Evolutionary conservation across 768 basidiomycete species (phyloP).

Genomic region (Lactarius sp.): DNA sequence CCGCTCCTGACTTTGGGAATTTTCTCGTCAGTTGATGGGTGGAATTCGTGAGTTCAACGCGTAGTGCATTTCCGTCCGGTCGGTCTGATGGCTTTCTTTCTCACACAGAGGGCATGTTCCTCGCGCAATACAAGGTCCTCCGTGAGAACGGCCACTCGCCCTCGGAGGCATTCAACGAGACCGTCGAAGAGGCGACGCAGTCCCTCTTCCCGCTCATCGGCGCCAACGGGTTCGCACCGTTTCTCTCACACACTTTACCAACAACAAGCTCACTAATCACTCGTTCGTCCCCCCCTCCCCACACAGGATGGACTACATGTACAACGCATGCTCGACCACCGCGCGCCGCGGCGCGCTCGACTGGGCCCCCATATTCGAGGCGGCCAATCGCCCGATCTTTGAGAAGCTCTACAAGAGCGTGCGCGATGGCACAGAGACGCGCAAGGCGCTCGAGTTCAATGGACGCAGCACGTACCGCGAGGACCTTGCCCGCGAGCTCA

Average conservation of each 20-base stretch:
- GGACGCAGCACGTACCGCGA: slow-evolving; percentile 86
- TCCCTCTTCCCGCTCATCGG: slow-evolving; percentile 97
- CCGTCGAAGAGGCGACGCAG: slow-evolving; percentile 99
- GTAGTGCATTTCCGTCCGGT: not conserved
- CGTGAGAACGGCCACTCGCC: slow-evolving; percentile 95
- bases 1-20: not conserved
- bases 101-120: slow-evolving; percentile 86
- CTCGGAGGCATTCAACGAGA: slow-evolving; percentile 99
- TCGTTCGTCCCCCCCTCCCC: not conserved
- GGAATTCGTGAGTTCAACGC: slow-evolving; percentile 67
- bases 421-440: slow-evolving; percentile 92
- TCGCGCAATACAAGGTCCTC: slow-evolving; percentile 97
- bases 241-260: not conserved
- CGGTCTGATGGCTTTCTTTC: slow-evolving; percentile 11
- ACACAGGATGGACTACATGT: slow-evolving; percentile 97
- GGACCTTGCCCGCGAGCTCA: slow-evolving; percentile 88
- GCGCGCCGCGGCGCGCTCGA: slow-evolving; percentile 98
- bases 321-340: slow-evolving; percentile 97
- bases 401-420: slow-evolving; percentile 94
- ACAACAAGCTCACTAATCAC: not conserved
- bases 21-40: slow-evolving; percentile 74
- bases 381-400: slow-evolving; percentile 91
- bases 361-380: slow-evolving; percentile 97
- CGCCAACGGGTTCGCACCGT: slow-evolving; percentile 67
- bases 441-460: slow-evolving; percentile 96